Evolutionary conservation across 2,329 filamentous ascomycete species (phyloP), one percentile per base, ranked within the genome.

Genomic region (Dichotomopilus funicola): DNA sequence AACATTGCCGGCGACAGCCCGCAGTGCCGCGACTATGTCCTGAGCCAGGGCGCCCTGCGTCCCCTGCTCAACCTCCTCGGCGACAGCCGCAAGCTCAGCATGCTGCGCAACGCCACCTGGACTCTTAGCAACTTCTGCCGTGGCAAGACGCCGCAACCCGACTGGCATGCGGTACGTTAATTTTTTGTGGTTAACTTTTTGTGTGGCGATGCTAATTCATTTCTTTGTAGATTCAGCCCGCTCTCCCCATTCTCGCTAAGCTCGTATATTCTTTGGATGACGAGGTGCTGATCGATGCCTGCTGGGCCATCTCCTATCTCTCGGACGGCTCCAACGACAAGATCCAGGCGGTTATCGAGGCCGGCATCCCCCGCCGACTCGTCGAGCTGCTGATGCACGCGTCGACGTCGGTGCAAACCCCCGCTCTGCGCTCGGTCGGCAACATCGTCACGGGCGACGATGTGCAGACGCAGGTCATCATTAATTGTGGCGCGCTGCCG

Each of bases 1-100:
- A 99, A 99, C 77, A 99, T 99, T 75, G 94, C 94, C 62, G 94
- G 94, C 75, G 94, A 99, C 73, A 97, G 92, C 79, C 94, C 94
- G 62, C 86, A 90, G 68, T 99, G 94, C 83, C 87, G 94, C 68
- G 94, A 99, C 74, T 99, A 95, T 71, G 94, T 99, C 58, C 82
- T 99, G 56, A 86, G 86, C 72, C 90, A 89, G 63, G 91, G 91
- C 67, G 94, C 94, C 60, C 83, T 99, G 51, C 90, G 90, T 72
- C 94, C 94, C 51, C 81, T 99, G 55, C 83, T 99, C 55, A 83
- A 84, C 68, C 82, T 99, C 45, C 85, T 99, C 55, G 92, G 92
- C 53, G 94, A 99, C 73, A 96, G 94, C 78, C 91, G 94, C 68
- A 99, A 99, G 81, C 79, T 99, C 56, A 97, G 91, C 81, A 99